Evolutionary conservation across 257 asterid genomes (phyloP).

Genomic region (Solanum clarkiae): DNA sequence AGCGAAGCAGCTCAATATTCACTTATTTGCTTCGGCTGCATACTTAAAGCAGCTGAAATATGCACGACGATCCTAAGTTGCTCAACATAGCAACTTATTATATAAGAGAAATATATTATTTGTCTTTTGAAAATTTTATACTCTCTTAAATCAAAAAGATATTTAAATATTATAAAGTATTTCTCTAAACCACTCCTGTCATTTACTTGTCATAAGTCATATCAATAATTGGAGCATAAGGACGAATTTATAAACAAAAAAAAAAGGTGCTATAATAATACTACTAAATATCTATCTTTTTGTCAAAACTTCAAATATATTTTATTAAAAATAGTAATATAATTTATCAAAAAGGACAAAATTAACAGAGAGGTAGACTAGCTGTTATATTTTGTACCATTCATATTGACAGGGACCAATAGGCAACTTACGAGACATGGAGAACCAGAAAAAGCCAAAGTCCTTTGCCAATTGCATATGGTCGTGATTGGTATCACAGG

Average conservation of each 20-base stretch:
- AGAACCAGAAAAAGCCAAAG: not conserved
- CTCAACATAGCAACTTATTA: no score
- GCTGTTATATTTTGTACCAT: not conserved
- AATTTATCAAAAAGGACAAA: not conserved
- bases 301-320: not conserved
- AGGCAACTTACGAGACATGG: not conserved
- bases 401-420: not conserved
- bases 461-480: not conserved
- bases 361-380: not conserved
- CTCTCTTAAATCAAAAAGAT: not conserved
- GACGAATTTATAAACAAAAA: not conserved
- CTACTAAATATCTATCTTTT: not conserved
- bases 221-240: not conserved
- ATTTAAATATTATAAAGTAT: not conserved
- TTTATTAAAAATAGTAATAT: not conserved
- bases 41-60: no score
- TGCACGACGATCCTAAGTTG: no score
- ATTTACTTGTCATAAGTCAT: not conserved
- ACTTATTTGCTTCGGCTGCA: no score
- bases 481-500: not conserved
- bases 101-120: not conserved
- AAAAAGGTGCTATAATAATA: not conserved
- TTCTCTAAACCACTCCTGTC: not conserved
- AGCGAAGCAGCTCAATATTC: no score
- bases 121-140: not conserved